These are phyloP conservation scores for Friedmanniomyces simplex DNA, from an alignment of 495 filamentous ascomycete species.

Conservation along the genomic window DNA sequence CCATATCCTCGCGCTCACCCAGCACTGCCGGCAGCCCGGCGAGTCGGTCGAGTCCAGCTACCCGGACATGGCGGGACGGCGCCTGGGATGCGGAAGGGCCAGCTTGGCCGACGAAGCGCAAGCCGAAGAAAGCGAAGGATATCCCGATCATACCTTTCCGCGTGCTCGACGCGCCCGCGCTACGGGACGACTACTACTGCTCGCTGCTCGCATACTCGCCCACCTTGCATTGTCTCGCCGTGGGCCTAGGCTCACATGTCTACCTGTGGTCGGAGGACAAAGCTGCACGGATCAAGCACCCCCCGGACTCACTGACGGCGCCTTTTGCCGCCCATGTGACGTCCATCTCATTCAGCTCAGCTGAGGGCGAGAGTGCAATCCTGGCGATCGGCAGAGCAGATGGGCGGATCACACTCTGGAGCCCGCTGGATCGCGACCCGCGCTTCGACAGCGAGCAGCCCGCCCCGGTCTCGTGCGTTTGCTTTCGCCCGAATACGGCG, in stretches of 20 bases:
- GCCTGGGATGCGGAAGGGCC: slow-evolving; percentile 36
- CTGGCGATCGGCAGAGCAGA: slow-evolving; percentile 75
- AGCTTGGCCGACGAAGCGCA: slow-evolving; percentile 15
- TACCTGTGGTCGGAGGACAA: slow-evolving; percentile 80
- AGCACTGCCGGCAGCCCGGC: neutral
- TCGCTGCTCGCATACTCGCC: slow-evolving; percentile 77
- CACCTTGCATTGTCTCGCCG: slow-evolving; percentile 63
- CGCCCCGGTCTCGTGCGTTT: slow-evolving; percentile 62
- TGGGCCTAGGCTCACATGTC: slow-evolving; percentile 69
- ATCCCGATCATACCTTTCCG: slow-evolving; percentile 22
- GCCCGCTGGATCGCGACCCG: slow-evolving; percentile 45
- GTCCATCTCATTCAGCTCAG: slow-evolving; percentile 78
- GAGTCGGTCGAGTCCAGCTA: slow-evolving; percentile 8
- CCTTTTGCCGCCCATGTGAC: slow-evolving; percentile 50
- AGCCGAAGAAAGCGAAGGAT: neutral
- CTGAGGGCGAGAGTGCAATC: slow-evolving; percentile 64
- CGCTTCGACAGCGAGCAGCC: slow-evolving; percentile 68
- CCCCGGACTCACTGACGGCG: slow-evolving; percentile 34
- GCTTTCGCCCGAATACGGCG: slow-evolving; percentile 46
- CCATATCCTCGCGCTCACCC: neutral
- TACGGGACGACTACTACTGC: slow-evolving; percentile 94
- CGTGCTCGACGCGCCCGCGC: slow-evolving; percentile 76
- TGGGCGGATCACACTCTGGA: slow-evolving; percentile 53
- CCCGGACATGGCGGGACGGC: slow-evolving; percentile 29
- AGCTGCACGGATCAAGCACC: slow-evolving; percentile 40